A percentile compares a stretch with the other conserved stretches of the same genome.
These are phyloP conservation scores for Blastobotrys persicus DNA, from an alignment of 1,139 yeast genomes.

Conservation along the genomic window DNA sequence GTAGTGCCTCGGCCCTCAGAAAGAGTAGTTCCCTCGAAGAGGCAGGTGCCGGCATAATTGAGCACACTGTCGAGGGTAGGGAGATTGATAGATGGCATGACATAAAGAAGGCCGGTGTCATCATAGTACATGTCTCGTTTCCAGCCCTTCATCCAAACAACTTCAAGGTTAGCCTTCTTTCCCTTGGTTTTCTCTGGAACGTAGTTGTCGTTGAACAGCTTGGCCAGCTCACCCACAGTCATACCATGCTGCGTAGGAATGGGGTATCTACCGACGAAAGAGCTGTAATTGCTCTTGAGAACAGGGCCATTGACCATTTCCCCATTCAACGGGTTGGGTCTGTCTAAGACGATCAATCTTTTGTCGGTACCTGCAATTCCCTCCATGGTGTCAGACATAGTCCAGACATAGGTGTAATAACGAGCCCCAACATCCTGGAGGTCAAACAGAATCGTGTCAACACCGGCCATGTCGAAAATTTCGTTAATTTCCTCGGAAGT, in stretches of 20 bases:
- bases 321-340: conserved; percentile 21
- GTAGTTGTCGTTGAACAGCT: conserved; percentile 16
- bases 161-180: conserved; percentile 14
- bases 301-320: conserved; percentile 18
- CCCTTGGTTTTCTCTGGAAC: conserved; percentile 13
- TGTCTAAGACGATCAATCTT: conserved; percentile 15
- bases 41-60: conserved; percentile 18
- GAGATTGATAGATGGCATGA: conserved; percentile 19
- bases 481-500: conserved; percentile 17
- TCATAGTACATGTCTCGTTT: conserved; percentile 17
- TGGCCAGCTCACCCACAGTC: conserved; percentile 19
- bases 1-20: conserved; percentile 22
- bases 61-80: conserved; percentile 18
- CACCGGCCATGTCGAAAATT: conserved; percentile 17
- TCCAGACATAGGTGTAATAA: conserved; percentile 20
- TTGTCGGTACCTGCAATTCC: conserved; percentile 20
- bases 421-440: conserved; percentile 21
- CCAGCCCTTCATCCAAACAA: conserved; percentile 21
- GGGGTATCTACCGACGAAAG: conserved; percentile 20
- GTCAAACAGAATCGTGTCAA: conserved; percentile 17
- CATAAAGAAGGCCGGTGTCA: conserved; percentile 19
- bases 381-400: conserved; percentile 19
- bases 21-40: conserved; percentile 17
- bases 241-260: conserved; percentile 18
- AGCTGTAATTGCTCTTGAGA: conserved; percentile 14